A percentile compares a stretch with the other conserved stretches of the same genome.
Evolutionary conservation across 2,329 filamentous ascomycete genomes (phyloP).

Genomic region (Penicillium oxalicum): DNA sequence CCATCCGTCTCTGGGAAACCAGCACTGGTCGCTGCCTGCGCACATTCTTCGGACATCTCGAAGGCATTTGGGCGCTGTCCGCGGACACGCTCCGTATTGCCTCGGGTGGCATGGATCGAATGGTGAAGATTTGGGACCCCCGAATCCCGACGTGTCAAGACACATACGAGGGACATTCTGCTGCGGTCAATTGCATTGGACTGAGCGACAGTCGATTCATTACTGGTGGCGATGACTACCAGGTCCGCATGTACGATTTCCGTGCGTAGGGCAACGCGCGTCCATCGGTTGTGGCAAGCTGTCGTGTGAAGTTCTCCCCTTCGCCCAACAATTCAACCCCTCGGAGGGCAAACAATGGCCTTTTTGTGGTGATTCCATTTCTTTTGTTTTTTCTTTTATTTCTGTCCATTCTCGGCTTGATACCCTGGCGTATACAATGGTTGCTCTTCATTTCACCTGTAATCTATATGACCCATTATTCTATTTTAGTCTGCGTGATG

Average conservation of each 20-base stretch:
- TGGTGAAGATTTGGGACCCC: slow-evolving; percentile 95
- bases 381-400: too few species aligned
- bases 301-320: too few species aligned
- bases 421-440: too few species aligned
- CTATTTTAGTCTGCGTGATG: too few species aligned
- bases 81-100: slow-evolving; percentile 85
- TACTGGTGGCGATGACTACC: slow-evolving; percentile 88
- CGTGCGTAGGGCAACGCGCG: slow-evolving; percentile 22
- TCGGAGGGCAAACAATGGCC: too few species aligned
- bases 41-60: slow-evolving; percentile 93
- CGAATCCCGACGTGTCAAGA: slow-evolving; percentile 84
- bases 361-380: too few species aligned
- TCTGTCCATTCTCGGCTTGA: too few species aligned
- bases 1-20: slow-evolving; percentile 88
- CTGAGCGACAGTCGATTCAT: slow-evolving; percentile 85
- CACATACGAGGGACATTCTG: slow-evolving; percentile 84
- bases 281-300: too few species aligned
- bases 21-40: slow-evolving; percentile 73
- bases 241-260: slow-evolving; percentile 80
- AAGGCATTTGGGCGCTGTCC: slow-evolving; percentile 89
- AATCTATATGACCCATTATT: too few species aligned
- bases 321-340: too few species aligned
- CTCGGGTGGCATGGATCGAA: slow-evolving; percentile 83
- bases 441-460: too few species aligned
- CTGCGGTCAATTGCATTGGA: slow-evolving; percentile 87